A percentile compares a stretch with the other conserved stretches of the same genome.
These are phyloP conservation scores for Entomortierella chlamydospora DNA, from an alignment of 192 early-diverging fungal genomes.

Conservation along the genomic window DNA sequence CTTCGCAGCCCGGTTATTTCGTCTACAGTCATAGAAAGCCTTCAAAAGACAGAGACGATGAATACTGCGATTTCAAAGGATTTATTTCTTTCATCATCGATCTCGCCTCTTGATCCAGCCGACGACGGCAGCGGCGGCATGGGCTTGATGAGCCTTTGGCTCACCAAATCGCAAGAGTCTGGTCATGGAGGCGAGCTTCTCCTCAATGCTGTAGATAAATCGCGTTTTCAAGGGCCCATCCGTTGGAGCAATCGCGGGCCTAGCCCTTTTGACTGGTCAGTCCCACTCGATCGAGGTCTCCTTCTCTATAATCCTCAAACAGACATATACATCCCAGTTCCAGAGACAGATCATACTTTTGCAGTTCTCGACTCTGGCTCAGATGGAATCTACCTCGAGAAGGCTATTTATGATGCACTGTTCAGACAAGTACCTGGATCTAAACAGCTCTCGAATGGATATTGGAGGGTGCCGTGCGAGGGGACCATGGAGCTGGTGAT, in stretches of 20 bases:
- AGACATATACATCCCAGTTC: not conserved
- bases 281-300: constrained; percentile 26
- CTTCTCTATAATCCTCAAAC: not conserved
- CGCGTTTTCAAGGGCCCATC: constrained; percentile 15
- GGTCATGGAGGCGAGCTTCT: constrained; percentile 31
- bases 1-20: constrained; percentile 2
- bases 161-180: constrained; percentile 9
- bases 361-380: constrained; percentile 50
- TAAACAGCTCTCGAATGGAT: constrained; percentile 18
- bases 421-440: constrained; percentile 16
- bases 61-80: not conserved
- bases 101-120: no score
- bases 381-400: constrained; percentile 38
- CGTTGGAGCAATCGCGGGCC: constrained; percentile 33
- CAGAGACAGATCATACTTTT: constrained; percentile 22
- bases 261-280: constrained; percentile 35
- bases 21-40: constrained; percentile 27
- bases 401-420: constrained; percentile 14
- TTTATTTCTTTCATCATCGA: no score
- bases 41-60: not conserved
- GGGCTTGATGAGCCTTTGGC: constrained; percentile 42
- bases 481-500: constrained; percentile 15
- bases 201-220: constrained; percentile 28
- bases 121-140: not conserved
- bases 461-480: constrained; percentile 39